These are phyloP conservation scores for Zoysia pacifica DNA, from an alignment of 176 grass and related monocot species.

Conservation along the genomic window DNA sequence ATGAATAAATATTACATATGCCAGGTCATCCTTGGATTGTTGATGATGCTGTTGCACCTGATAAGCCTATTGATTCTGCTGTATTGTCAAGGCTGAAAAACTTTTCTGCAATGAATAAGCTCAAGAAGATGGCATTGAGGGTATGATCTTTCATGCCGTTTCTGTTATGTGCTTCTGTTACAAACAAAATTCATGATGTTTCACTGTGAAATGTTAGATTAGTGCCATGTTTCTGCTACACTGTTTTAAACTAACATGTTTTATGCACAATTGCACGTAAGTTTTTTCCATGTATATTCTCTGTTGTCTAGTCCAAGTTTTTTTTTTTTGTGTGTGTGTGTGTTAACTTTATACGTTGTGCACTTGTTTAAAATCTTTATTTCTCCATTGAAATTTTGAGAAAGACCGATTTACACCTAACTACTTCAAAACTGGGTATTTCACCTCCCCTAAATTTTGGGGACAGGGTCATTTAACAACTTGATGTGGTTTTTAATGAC, in stretches of 20 bases:
- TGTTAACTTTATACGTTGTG: conserved; percentile 5
- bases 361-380: neutral
- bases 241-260: neutral
- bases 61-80: conserved; percentile 95
- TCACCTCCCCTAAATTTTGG: neutral
- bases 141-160: conserved; percentile 48
- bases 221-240: conserved; percentile 1
- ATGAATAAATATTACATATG: conserved; percentile 29
- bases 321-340: neutral
- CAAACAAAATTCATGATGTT: conserved; percentile 18
- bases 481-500: neutral
- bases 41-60: conserved; percentile 94
- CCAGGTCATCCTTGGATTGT: conserved; percentile 95
- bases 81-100: conserved; percentile 94
- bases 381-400: neutral
- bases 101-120: conserved; percentile 96
- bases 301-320: neutral
- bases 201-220: neutral
- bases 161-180: conserved; percentile 12
- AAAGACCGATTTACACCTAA: neutral
- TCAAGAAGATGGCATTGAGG: conserved; percentile 99
- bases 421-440: conserved; percentile 1
- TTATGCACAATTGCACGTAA: neutral
- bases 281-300: conserved; percentile 1
- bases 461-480: neutral